These are phyloP conservation scores for Leccinum rimulosum DNA, from an alignment of 768 basidiomycete species.

Conservation along the genomic window DNA sequence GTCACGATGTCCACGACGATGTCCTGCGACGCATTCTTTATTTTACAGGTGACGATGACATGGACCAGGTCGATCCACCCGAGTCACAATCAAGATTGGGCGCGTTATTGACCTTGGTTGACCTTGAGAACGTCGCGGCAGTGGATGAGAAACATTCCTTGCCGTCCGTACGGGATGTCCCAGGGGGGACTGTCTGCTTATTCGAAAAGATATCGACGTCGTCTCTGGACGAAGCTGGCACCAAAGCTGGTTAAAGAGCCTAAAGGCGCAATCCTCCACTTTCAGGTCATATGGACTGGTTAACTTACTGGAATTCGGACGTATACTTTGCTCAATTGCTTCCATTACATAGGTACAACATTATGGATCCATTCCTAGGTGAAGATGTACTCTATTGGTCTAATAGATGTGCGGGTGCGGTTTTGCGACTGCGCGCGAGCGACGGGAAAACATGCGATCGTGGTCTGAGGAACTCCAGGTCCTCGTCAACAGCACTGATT, in stretches of 20 bases:
- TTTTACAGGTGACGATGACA: slow-evolving; percentile 17
- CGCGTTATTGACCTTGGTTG: slow-evolving; percentile 41
- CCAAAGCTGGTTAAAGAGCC: not conserved
- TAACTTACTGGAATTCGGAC: not conserved
- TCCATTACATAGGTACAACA: slow-evolving; percentile 6
- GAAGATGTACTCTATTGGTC: slow-evolving; percentile 5
- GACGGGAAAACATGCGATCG: slow-evolving; percentile 6
- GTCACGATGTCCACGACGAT: slow-evolving; percentile 59
- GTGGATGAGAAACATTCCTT: slow-evolving; percentile 34
- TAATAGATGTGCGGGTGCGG: slow-evolving; percentile 4
- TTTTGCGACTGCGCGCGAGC: slow-evolving; percentile 11
- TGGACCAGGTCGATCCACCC: slow-evolving; percentile 6
- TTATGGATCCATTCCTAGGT: slow-evolving; percentile 2
- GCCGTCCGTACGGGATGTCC: slow-evolving; percentile 44
- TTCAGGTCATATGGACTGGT: not conserved
- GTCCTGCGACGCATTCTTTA: slow-evolving; percentile 52
- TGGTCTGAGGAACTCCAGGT: slow-evolving; percentile 11
- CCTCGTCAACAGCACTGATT: slow-evolving; percentile 23
- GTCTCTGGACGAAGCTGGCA: slow-evolving; percentile 5
- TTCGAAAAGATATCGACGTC: slow-evolving; percentile 58
- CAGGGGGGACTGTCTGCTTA: slow-evolving; percentile 69
- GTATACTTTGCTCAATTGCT: not conserved
- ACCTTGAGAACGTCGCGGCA: slow-evolving; percentile 44
- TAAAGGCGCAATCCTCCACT: slow-evolving; percentile 1
- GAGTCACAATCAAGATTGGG: slow-evolving; percentile 28